Conservation (phyloP, 352 stramenopile genomes). For the Globisporangium takayamanum region DNA sequence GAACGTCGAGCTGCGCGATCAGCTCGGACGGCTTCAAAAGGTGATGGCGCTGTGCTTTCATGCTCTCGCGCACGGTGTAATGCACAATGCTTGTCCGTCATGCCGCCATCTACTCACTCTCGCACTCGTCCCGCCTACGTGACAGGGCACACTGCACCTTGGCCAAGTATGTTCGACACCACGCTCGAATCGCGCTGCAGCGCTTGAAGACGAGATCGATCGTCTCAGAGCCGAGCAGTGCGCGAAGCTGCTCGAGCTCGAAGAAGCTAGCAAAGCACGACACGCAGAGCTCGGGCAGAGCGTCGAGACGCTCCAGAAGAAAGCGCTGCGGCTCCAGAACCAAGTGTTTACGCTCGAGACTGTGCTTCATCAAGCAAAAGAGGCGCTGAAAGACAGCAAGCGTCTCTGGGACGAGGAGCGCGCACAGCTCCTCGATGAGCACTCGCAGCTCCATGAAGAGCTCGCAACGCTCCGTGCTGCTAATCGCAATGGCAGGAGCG, state of each 20-base stretch:
- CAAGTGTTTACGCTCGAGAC: slow-evolving; percentile 43
- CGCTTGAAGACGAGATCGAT: slow-evolving; percentile 60
- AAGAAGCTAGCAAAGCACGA: slow-evolving; percentile 25
- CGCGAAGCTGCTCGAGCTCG: slow-evolving; percentile 24
- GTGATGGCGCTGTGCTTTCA: slow-evolving; percentile 12
- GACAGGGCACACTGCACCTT: slow-evolving; percentile 40
- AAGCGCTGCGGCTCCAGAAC: slow-evolving; percentile 50
- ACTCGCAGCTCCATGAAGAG: slow-evolving; percentile 14
- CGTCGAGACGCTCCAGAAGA: slow-evolving; percentile 25
- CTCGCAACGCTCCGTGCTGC: slow-evolving; percentile 5
- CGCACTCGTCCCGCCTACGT: background rate
- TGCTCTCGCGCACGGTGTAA: background rate
- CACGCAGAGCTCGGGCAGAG: slow-evolving; percentile 22
- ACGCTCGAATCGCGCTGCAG: slow-evolving; percentile 33
- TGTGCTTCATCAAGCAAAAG: slow-evolving; percentile 22
- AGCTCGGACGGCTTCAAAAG: slow-evolving; percentile 39
- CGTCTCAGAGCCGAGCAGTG: slow-evolving; percentile 39
- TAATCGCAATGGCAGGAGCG: background rate
- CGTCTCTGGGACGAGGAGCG: slow-evolving; percentile 28
- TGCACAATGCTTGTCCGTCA: background rate
- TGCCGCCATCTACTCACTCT: background rate
- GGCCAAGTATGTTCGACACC: slow-evolving; percentile 19
- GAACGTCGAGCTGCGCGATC: slow-evolving; percentile 59
- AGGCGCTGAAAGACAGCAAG: slow-evolving; percentile 32
- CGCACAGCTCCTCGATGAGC: slow-evolving; percentile 15